A percentile compares a stretch with the other conserved stretches of the same genome.
Evolutionary conservation across 2,329 filamentous ascomycete genomes (phyloP).

Genomic region (Colletotrichum sp.): DNA sequence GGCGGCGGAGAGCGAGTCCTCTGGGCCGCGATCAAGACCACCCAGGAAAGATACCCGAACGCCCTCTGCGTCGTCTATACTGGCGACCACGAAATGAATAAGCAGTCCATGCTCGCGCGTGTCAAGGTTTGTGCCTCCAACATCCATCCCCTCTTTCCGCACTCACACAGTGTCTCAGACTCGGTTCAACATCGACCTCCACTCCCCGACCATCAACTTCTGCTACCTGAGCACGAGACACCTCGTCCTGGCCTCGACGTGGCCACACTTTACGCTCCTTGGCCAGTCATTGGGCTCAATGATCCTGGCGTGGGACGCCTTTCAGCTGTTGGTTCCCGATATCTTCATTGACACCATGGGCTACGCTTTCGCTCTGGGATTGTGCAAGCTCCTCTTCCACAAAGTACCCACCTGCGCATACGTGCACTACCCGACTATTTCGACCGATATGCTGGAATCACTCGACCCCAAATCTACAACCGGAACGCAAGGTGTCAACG

Average conservation of each 20-base stretch:
- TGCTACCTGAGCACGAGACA: slow-evolving; percentile 89
- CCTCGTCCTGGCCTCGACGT: slow-evolving; percentile 85
- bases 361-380: slow-evolving; percentile 87
- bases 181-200: slow-evolving; percentile 91
- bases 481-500: slow-evolving; percentile 77
- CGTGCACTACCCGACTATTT: slow-evolving; percentile 98
- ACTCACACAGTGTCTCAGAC: slow-evolving; percentile 51
- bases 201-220: slow-evolving; percentile 83
- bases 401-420: slow-evolving; percentile 87
- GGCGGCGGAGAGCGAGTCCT: slow-evolving; percentile 95
- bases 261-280: slow-evolving; percentile 89
- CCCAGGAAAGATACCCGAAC: slow-evolving; percentile 85
- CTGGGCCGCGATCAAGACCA: slow-evolving; percentile 93
- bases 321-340: slow-evolving; percentile 89
- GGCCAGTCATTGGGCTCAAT: slow-evolving; percentile 94
- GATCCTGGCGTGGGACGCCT: slow-evolving; percentile 88
- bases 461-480: slow-evolving; percentile 67
- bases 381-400: slow-evolving; percentile 83
- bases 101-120: slow-evolving; percentile 76
- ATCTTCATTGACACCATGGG: slow-evolving; percentile 98
- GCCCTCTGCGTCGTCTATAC: slow-evolving; percentile 94
- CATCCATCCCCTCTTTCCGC: not conserved
- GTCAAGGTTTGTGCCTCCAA: slow-evolving; percentile 64
- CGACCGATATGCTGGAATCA: slow-evolving; percentile 93
- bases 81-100: slow-evolving; percentile 88